A percentile compares a stretch with the other conserved stretches of the same genome.
Conservation (phyloP, 441 rosid genomes). For the Codiaeum variegatum region DNA sequence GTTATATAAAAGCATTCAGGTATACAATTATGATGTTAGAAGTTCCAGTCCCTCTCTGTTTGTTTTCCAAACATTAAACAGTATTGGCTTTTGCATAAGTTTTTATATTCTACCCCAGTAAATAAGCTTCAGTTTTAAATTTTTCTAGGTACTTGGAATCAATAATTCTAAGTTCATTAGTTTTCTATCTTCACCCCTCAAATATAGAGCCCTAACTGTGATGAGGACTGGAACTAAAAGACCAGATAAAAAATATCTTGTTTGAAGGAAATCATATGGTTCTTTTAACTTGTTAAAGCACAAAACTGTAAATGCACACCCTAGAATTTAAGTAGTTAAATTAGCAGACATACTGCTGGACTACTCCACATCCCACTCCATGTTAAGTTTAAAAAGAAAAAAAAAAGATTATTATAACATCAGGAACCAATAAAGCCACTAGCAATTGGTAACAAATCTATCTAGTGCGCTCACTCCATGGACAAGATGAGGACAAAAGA, state of each 20-base stretch:
- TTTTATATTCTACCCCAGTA: background rate
- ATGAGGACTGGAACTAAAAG: background rate
- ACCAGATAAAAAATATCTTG: background rate
- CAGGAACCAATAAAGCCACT: background rate
- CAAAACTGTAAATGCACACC: background rate
- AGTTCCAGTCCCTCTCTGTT: background rate
- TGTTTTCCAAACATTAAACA: background rate
- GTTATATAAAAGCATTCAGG: background rate
- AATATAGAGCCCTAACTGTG: background rate
- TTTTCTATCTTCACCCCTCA: background rate
- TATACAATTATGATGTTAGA: background rate
- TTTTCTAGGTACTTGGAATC: background rate
- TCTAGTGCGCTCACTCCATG: background rate
- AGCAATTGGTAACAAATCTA: background rate
- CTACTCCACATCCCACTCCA: background rate
- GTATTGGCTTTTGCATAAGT: background rate
- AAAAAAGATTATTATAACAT: background rate
- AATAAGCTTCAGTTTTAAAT: background rate
- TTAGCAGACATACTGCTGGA: background rate
- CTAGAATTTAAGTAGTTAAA: background rate
- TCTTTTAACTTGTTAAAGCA: background rate
- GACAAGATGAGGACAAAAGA: background rate
- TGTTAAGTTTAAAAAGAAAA: background rate
- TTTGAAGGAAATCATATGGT: slow-evolving; percentile 2
- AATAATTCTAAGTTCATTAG: background rate